These are phyloP conservation scores for Litsea cubeba DNA, from an alignment of 164 flowering plant genomes.

Conservation along the genomic window DNA sequence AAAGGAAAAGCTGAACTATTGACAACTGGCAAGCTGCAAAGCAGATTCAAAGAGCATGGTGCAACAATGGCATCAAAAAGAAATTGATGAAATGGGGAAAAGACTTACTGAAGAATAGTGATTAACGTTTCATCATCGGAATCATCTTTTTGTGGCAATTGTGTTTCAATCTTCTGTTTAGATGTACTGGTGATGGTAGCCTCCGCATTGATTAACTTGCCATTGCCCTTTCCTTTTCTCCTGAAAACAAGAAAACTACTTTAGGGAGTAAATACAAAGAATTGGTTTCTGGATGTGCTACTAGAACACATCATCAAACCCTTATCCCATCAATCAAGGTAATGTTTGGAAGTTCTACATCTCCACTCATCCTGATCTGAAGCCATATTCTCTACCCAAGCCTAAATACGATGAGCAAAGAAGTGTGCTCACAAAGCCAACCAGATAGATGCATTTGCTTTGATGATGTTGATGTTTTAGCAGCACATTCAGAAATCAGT, in stretches of 20 bases:
- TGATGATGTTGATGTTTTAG: not conserved
- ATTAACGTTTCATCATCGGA: constrained; percentile 48
- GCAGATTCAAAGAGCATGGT: not conserved
- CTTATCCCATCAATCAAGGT: too few species aligned
- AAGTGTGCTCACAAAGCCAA: too few species aligned
- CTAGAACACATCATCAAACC: too few species aligned
- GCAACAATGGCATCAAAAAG: not conserved
- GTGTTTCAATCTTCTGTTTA: constrained; percentile 20
- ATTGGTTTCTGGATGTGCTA: not conserved
- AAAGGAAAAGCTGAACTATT: too few species aligned
- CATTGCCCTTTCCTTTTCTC: constrained; percentile 24
- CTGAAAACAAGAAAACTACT: constrained; percentile 15
- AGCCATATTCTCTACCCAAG: not conserved
- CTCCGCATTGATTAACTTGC: constrained; percentile 1
- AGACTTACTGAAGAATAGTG: constrained; percentile 41
- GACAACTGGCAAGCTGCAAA: not conserved
- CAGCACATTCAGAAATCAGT: not conserved
- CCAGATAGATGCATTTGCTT: not conserved
- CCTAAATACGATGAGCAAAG: too few species aligned
- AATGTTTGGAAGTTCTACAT: too few species aligned
- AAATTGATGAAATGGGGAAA: not conserved
- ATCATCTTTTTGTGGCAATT: constrained; percentile 21
- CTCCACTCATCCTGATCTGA: not conserved
- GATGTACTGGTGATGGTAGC: constrained; percentile 6
- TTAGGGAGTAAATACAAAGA: not conserved